phyloP scores from a whole-genome alignment of 2,329 filamentous ascomycete species.

The Dendryphion nanum region DNA sequence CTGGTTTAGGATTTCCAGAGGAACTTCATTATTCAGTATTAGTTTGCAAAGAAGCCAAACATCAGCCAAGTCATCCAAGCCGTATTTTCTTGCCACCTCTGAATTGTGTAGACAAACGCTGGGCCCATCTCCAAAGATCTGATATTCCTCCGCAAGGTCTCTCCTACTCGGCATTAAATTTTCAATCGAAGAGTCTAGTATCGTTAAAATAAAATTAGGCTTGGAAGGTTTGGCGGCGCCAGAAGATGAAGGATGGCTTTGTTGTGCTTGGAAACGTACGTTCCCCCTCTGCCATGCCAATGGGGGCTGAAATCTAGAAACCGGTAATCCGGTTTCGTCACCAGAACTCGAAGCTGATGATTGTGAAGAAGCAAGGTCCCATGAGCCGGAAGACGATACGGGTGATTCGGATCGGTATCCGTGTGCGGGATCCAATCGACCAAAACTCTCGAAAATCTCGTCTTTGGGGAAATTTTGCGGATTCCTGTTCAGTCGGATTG shows the following conservation, averaged over 20 bases:
- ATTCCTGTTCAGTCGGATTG: constrained; percentile 26
- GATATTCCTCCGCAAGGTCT: constrained; percentile 74
- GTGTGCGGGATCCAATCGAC: constrained; percentile 39
- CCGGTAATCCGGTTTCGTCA: constrained; percentile 39
- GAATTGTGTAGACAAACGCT: constrained; percentile 85
- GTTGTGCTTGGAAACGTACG: constrained; percentile 56
- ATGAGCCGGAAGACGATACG: constrained; percentile 29
- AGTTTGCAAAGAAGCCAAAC: constrained; percentile 82
- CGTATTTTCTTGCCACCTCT: constrained; percentile 68
- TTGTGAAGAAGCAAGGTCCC: constrained; percentile 38
- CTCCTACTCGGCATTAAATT: constrained; percentile 74
- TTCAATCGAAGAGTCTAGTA: constrained; percentile 63
- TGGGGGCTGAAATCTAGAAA: constrained; percentile 49
- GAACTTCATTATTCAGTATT: constrained; percentile 73
- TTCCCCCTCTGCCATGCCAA: constrained; percentile 52
- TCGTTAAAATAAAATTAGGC: constrained; percentile 68
- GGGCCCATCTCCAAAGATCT: constrained; percentile 78
- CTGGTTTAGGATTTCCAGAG: constrained; percentile 62
- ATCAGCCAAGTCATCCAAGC: constrained; percentile 69
- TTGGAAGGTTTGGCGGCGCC: constrained; percentile 33
- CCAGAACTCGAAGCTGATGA: constrained; percentile 36
- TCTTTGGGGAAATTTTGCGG: constrained; percentile 32
- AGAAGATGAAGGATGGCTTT: constrained; percentile 38
- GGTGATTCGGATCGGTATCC: constrained; percentile 19
- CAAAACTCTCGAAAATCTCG: constrained; percentile 64